phyloP scores from a whole-genome alignment of 345 rosid species.

The Arabidopsis suecica region DNA sequence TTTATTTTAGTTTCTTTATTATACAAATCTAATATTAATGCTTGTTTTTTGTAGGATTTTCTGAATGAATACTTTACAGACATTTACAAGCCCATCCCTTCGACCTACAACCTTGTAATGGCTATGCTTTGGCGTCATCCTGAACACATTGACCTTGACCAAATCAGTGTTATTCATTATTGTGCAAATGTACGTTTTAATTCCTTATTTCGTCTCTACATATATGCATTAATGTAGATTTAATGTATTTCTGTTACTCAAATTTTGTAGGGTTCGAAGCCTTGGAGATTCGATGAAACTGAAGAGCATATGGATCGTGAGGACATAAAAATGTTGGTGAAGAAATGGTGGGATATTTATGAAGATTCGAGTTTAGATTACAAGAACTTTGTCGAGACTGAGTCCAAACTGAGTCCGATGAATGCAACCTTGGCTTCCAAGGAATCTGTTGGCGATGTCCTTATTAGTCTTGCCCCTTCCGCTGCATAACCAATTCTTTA shows the following conservation, averaged over 20 bases:
- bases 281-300: constrained; percentile 66
- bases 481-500: constrained; percentile 26
- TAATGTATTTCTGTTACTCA: background rate
- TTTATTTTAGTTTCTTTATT: background rate
- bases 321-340: constrained; percentile 60
- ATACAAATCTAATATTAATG: background rate
- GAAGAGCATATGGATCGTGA: constrained; percentile 68
- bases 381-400: constrained; percentile 38
- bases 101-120: constrained; percentile 56
- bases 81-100: constrained; percentile 60
- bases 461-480: constrained; percentile 30
- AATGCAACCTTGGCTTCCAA: constrained; percentile 21
- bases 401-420: constrained; percentile 29
- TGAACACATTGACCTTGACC: constrained; percentile 55
- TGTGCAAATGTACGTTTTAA: constrained; percentile 57
- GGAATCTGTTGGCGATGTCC: background rate
- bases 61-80: constrained; percentile 62
- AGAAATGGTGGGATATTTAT: constrained; percentile 71
- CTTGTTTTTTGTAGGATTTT: constrained; percentile 59
- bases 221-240: background rate
- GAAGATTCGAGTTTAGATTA: constrained; percentile 62
- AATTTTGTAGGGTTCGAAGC: constrained; percentile 60
- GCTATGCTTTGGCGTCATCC: constrained; percentile 84
- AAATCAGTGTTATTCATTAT: constrained; percentile 64
- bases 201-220: too few species aligned